Percentiles rank a stretch among this genome's conserved stretches.
These are phyloP conservation scores for Neonectria faginata DNA, from an alignment of 2,329 filamentous ascomycete genomes.

Conservation along the genomic window DNA sequence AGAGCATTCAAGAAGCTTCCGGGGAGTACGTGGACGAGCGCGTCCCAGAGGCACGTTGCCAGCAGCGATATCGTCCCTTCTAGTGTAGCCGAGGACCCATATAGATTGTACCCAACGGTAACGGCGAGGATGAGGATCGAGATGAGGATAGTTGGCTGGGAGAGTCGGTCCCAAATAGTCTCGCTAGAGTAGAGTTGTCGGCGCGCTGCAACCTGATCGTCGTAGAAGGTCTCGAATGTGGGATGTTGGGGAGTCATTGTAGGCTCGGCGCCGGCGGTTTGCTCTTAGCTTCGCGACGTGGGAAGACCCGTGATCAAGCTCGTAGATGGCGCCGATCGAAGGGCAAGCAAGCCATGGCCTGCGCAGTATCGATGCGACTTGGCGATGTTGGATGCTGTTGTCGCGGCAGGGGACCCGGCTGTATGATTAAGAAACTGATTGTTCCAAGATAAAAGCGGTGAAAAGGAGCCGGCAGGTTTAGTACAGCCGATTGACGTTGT, in stretches of 20 bases:
- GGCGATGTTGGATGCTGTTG: slow-evolving; percentile 11
- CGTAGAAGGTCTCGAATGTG: slow-evolving; percentile 51
- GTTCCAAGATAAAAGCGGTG: slow-evolving; percentile 1
- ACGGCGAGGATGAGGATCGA: slow-evolving; percentile 49
- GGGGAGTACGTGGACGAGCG: slow-evolving; percentile 68
- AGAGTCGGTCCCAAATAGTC: slow-evolving; percentile 48
- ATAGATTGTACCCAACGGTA: slow-evolving; percentile 51
- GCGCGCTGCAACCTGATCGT: slow-evolving; percentile 50
- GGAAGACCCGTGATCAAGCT: slow-evolving; percentile 42
- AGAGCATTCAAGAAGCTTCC: slow-evolving; percentile 67
- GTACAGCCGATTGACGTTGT: slow-evolving; percentile 14
- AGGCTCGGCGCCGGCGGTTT: slow-evolving; percentile 31
- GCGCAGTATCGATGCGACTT: slow-evolving; percentile 24
- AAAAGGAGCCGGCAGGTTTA: slow-evolving; percentile 4
- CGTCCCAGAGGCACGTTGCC: slow-evolving; percentile 69
- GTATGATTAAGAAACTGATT: not conserved
- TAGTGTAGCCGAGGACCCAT: slow-evolving; percentile 50
- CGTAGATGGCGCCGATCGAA: slow-evolving; percentile 39
- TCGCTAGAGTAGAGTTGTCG: slow-evolving; percentile 47
- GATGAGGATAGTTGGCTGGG: slow-evolving; percentile 52
- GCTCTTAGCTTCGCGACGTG: slow-evolving; percentile 38
- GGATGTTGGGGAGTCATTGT: slow-evolving; percentile 51
- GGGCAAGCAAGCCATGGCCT: slow-evolving; percentile 43
- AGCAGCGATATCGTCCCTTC: slow-evolving; percentile 44
- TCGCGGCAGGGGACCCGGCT: not conserved